A percentile compares a stretch with the other conserved stretches of the same genome.
These are phyloP conservation scores for Fraxinus xanthoxyloides DNA, from an alignment of 305 asterid species.

Conservation along the genomic window DNA sequence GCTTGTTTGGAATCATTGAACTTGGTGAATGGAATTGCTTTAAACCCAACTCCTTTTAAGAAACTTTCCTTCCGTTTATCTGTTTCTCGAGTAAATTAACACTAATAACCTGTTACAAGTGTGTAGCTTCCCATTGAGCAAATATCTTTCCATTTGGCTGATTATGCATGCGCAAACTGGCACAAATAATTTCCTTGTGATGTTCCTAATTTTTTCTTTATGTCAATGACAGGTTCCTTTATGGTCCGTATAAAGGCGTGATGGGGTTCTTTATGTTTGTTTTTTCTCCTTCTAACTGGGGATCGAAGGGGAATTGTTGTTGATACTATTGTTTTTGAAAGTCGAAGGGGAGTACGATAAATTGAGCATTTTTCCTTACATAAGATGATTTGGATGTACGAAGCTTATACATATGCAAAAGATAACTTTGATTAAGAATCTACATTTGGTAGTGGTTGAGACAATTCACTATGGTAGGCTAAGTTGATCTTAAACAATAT, in stretches of 20 bases:
- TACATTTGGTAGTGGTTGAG: not conserved
- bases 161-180: not conserved
- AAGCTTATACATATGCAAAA: not conserved
- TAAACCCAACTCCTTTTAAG: not conserved
- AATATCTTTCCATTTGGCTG: not conserved
- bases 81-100: not conserved
- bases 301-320: not conserved
- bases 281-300: not conserved
- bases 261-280: constrained; percentile 13
- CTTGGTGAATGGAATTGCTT: not conserved
- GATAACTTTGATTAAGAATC: not conserved
- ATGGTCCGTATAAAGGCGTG: constrained; percentile 84
- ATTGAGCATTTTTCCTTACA: not conserved
- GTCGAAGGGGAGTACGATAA: not conserved
- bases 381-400: not conserved
- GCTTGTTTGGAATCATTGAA: not conserved
- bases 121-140: not conserved
- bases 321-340: not conserved
- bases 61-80: not conserved
- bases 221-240: constrained; percentile 68
- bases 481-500: not conserved
- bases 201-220: constrained; percentile 2
- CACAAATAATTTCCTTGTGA: not conserved
- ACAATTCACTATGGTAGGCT: not conserved
- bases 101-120: not conserved